phyloP scores from a whole-genome alignment of 805 yeast genomes.

The Tetrapisispora taiwanensis region DNA sequence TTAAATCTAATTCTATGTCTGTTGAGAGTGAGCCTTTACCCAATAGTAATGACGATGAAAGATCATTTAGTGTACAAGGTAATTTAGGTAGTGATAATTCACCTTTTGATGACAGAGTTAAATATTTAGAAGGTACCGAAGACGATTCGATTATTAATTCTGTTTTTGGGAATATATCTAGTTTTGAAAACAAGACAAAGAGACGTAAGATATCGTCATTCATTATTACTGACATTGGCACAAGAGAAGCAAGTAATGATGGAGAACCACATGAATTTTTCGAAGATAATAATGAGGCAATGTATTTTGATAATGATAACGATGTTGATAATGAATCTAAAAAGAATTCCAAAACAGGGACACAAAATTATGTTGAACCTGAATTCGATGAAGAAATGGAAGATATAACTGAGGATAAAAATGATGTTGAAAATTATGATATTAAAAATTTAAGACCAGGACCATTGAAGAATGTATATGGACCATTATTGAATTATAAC shows the following conservation, averaged over 20 bases:
- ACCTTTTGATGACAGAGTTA: neutral
- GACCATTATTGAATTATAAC: neutral
- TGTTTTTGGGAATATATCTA: neutral
- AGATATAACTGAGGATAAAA: neutral
- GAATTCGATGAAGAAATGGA: neutral
- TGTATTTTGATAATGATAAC: neutral
- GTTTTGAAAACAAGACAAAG: neutral
- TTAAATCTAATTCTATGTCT: slow-evolving; percentile 1
- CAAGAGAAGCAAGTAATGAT: neutral
- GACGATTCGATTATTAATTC: neutral
- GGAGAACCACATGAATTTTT: too few species aligned
- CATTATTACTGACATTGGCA: slow-evolving; percentile 2
- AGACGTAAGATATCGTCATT: slow-evolving; percentile 6
- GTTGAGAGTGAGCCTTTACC: neutral
- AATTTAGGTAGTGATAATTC: neutral
- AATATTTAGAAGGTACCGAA: neutral
- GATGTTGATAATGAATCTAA: neutral
- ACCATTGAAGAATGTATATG: neutral
- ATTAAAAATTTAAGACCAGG: neutral
- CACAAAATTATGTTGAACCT: neutral
- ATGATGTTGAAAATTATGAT: neutral
- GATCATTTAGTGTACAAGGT: neutral
- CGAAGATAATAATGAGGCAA: neutral
- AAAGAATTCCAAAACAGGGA: neutral
- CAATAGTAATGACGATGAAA: neutral